Evolutionary conservation across 352 stramenopile species (phyloP), one percentile per base, ranked within the genome.

Genomic region (Phytophthora hybrid): DNA sequence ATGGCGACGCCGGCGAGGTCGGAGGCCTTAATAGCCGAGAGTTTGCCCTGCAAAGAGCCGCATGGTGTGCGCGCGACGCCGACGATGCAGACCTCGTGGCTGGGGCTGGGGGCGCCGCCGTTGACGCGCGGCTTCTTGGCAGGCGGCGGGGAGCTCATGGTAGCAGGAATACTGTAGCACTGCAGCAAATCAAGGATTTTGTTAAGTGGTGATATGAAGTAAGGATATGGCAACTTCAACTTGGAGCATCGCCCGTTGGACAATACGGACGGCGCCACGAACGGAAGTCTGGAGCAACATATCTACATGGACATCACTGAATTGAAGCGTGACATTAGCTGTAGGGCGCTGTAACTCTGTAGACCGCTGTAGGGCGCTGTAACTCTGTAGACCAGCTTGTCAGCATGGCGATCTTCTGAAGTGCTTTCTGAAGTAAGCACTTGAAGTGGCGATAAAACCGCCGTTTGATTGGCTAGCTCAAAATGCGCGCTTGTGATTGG

Each of bases 1-100:
- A 99, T 98, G 34, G 92, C 96, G 14, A 90, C 69, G 4, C 85
- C 82, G 23, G 90, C 97, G 7, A 99, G 84, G 37, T 98, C 86
- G n/a, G 97, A 82, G 13, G 83, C 96, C n/a, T 80, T 92, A 4
- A 99, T 53, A 18, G 77, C 73, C 10, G 92, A 86, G 29, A 99
- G 82, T 16, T 83, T 85, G 6, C 97, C 95, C 55, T 92, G 84
- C 71, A 99, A 97, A 58, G 92, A 97, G 7, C 88, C 97, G 62
- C 98, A 96, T 2, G 97, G 94, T 21, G 97, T 99, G n/a, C 97
- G 87, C 29, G 94, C 94, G n/a, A 93, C 87, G 67, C 84, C 91
- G n/a, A 97, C 90, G 74, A 99, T 98, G 51, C 98, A 97, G 26
- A 94, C 89, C 66, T 97, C 93, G 31, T 78, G 80, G 4, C 71